These are phyloP conservation scores for Aphanomyces cochlioides DNA, from an alignment of 352 stramenopile species.

Conservation along the genomic window DNA sequence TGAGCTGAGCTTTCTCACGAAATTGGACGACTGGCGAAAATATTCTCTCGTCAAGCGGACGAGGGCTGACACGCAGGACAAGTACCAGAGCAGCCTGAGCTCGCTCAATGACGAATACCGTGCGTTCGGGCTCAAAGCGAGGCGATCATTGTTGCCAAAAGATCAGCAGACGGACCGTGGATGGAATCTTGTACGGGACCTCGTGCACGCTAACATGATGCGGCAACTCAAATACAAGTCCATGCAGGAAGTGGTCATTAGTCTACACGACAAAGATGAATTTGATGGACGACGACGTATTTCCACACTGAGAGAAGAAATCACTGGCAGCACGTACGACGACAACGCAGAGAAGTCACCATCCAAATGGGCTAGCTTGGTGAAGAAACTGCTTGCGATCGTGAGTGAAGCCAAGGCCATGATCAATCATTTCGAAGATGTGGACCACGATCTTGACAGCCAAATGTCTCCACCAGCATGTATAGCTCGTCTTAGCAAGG, in stretches of 20 bases:
- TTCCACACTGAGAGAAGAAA: background rate
- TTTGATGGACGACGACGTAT: constrained; percentile 8
- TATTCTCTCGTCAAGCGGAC: background rate
- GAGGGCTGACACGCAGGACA: background rate
- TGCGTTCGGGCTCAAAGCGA: background rate
- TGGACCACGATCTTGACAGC: background rate
- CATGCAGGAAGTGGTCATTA: background rate
- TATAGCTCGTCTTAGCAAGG: background rate
- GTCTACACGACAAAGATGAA: constrained; percentile 1
- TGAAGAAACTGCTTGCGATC: background rate
- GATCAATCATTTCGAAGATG: constrained; percentile 10
- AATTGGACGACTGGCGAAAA: background rate
- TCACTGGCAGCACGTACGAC: background rate
- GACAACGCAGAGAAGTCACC: background rate
- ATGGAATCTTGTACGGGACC: constrained; percentile 8
- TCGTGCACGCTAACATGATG: constrained; percentile 11
- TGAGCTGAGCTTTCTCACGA: background rate
- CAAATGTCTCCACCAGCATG: background rate
- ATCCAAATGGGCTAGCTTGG: background rate
- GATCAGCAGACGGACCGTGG: background rate
- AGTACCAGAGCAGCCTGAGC: constrained; percentile 18
- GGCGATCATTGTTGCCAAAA: constrained; percentile 4
- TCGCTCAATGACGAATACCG: constrained; percentile 5
- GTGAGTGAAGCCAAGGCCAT: background rate
- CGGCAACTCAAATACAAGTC: background rate